Percentiles rank a stretch among this genome's conserved stretches.
phyloP scores from a whole-genome alignment of 1,139 yeast genomes.

The Hemisphaericaspora xylofermentans region DNA sequence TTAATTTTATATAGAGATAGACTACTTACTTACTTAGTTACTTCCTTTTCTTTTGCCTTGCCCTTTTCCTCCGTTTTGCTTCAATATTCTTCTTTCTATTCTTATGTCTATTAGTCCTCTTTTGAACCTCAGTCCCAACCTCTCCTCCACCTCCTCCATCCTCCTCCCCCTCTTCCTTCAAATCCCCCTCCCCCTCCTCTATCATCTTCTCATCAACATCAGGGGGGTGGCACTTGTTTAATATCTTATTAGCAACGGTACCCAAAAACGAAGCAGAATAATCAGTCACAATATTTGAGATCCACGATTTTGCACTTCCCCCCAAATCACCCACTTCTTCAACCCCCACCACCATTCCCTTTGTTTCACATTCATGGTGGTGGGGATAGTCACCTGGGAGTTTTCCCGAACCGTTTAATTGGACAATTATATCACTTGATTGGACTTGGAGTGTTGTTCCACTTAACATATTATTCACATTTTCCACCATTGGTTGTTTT shows the following conservation, averaged over 20 bases:
- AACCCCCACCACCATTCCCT: not conserved
- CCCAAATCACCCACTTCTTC: not conserved
- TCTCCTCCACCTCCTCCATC: not conserved
- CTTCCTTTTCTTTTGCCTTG: conserved; percentile 1
- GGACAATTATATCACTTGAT: not conserved
- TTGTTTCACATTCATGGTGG: no score
- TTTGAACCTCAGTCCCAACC: not conserved
- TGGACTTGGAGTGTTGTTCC: conserved; percentile 1
- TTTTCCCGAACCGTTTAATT: not conserved
- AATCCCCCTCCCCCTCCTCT: not conserved
- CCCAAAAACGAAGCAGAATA: conserved; percentile 1
- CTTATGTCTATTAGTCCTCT: not conserved
- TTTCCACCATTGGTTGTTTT: not conserved
- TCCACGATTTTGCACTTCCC: conserved; percentile 1
- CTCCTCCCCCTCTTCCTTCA: not conserved
- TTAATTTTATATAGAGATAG: not conserved
- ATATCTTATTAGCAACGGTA: not conserved
- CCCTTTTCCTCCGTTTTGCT: conserved; percentile 1
- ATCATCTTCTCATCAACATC: not conserved
- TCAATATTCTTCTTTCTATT: conserved; percentile 2
- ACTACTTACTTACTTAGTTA: no score
- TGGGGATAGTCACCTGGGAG: not conserved
- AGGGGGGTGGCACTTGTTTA: not conserved
- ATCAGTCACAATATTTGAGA: conserved; percentile 1
- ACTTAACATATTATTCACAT: not conserved